Base-by-base conservation (phyloP, 148 eudicot genomes). In the Chenopodium berlandieri region DNA sequence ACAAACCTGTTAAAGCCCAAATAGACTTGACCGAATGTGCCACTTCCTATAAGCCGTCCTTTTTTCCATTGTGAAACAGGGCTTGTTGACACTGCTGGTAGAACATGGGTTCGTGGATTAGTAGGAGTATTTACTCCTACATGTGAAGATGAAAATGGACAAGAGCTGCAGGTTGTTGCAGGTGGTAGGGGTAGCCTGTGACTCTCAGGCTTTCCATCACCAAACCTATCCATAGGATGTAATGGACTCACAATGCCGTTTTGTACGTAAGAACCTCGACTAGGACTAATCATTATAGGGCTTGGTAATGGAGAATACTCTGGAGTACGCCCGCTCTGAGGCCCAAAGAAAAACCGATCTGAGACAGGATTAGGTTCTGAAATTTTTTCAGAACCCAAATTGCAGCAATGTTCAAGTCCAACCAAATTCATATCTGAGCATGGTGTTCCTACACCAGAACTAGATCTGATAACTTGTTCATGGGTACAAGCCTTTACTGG, bases 141-240 rank as follows among this genome's bases (percentile, higher is more conserved):
- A 87, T 84, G 82, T 40, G 92, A 81, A 80, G 81, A 90, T 75
- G 92, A 87, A 75, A 84, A 88, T 25, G 94, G 88, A 75, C 83
- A 85, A 80, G 90, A 70, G 54, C 74, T 89, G 48, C 62, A 56
- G 22, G 90, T 85, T 80, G 87, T 84, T 30, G 87, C 69, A 46
- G 97, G 97, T 23, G 98, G 99, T 34, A 91, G 90, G 56, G 99
- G 99, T 82, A 96, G 85, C 60, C 82, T 89, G 82, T 96, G 94
- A 73, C 91, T 87, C 74, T 85, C 89, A 58, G 84, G 87, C 73
- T 87, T 93, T 68, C 86, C 89, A 72, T 93, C 94, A 73, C 90
- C 97, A 82, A 86, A 75, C 87, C 90, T 80, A 32, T 73, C 84
- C 80, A 77, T 72, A 48, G 92, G 91, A 89, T 93, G 97, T 82